Percentiles rank a stretch among this genome's conserved stretches.
phyloP scores from a whole-genome alignment of 2,329 filamentous ascomycete species.

The Aspergillus ibericus region DNA sequence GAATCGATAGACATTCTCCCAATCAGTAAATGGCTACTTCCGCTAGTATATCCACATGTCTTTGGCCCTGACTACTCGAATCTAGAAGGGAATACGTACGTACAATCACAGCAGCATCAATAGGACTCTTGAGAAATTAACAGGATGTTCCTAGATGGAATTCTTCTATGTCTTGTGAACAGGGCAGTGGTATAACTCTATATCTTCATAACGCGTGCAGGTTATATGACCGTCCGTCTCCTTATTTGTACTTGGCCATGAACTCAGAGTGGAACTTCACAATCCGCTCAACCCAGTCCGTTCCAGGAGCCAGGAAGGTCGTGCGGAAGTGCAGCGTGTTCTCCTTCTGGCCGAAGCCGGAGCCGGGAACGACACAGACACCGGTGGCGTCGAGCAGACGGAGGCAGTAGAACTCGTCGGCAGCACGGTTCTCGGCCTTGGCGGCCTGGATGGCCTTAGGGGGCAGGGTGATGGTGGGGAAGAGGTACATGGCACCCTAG shows the following conservation, averaged over 20 bases:
- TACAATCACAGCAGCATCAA: neutral
- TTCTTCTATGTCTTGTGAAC: neutral
- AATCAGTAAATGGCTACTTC: too few relatives aligned
- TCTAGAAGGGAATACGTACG: neutral
- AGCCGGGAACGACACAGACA: slow-evolving; percentile 89
- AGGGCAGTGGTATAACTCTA: slow-evolving; percentile 2
- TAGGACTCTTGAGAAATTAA: neutral
- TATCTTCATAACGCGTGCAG: slow-evolving; percentile 4
- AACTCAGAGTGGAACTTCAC: slow-evolving; percentile 90
- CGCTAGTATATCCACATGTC: neutral
- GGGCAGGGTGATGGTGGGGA: slow-evolving; percentile 86
- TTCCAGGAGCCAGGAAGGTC: slow-evolving; percentile 93
- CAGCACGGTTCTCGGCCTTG: slow-evolving; percentile 65
- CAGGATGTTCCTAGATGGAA: neutral
- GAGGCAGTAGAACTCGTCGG: slow-evolving; percentile 95
- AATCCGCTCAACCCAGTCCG: slow-evolving; percentile 87
- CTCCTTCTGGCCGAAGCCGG: slow-evolving; percentile 91
- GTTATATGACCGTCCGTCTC: neutral
- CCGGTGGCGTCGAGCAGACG: slow-evolving; percentile 88
- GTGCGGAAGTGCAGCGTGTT: slow-evolving; percentile 92
- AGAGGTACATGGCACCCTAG: slow-evolving; percentile 96
- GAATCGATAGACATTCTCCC: too few relatives aligned
- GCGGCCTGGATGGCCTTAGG: slow-evolving; percentile 75
- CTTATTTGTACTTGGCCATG: slow-evolving; percentile 68
- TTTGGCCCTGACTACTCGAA: neutral